Conservation (phyloP, 2,329 filamentous ascomycete species). For the Penicillium sp. region DNA sequence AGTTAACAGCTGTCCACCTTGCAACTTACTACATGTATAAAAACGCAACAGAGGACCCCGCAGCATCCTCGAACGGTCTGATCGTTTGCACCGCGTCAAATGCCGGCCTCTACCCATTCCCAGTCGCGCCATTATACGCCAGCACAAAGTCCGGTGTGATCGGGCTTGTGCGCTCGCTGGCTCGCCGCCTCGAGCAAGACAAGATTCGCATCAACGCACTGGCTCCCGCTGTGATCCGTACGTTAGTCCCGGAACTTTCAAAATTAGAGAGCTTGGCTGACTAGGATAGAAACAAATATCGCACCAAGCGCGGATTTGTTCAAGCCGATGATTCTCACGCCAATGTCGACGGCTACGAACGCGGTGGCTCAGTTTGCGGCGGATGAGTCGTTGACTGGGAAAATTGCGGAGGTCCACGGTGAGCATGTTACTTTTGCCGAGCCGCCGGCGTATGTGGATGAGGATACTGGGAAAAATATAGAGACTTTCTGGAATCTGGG, state of each 20-base stretch:
- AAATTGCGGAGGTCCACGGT: conserved; percentile 56
- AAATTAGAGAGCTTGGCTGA: neutral
- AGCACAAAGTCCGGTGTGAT: conserved; percentile 52
- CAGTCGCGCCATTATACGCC: conserved; percentile 53
- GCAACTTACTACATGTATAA: conserved; percentile 54
- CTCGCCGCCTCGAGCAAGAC: conserved; percentile 39
- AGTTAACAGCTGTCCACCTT: conserved; percentile 49
- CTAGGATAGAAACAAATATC: conserved; percentile 51
- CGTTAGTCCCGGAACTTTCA: conserved; percentile 9
- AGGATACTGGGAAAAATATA: conserved; percentile 51
- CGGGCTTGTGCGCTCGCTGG: conserved; percentile 53
- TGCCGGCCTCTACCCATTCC: conserved; percentile 55
- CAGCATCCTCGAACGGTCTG: conserved; percentile 39
- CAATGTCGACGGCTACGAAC: conserved; percentile 50
- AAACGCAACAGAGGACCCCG: conserved; percentile 34
- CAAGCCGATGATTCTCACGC: conserved; percentile 53
- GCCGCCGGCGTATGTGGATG: conserved; percentile 51
- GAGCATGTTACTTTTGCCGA: conserved; percentile 51
- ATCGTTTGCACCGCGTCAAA: conserved; percentile 59
- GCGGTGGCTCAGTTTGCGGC: conserved; percentile 48
- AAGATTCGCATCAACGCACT: conserved; percentile 55
- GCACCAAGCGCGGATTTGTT: conserved; percentile 49
- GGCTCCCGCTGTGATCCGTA: conserved; percentile 55
- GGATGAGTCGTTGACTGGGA: conserved; percentile 46
- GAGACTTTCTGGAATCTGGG: conserved; percentile 52